Evolutionary conservation across 2,329 filamentous ascomycete genomes (phyloP).

Genomic region (Westerdykella sp.): DNA sequence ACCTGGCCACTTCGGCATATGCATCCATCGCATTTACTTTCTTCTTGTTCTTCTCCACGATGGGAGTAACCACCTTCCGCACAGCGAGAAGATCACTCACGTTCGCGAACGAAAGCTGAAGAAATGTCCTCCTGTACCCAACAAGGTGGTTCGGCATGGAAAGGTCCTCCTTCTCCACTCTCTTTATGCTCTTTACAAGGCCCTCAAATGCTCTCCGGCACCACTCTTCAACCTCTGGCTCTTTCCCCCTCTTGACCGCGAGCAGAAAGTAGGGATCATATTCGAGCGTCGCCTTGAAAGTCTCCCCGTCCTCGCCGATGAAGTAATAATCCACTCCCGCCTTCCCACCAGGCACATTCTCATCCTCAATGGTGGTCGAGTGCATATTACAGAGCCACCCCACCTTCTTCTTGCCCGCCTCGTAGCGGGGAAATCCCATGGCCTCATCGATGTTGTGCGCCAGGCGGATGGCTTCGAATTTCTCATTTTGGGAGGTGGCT

Average conservation of each 20-base stretch:
- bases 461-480: conserved; percentile 75
- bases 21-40: conserved; percentile 96
- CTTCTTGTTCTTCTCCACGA: conserved; percentile 95
- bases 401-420: conserved; percentile 74
- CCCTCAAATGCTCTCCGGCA: conserved; percentile 72
- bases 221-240: conserved; percentile 96
- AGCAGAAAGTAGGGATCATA: conserved; percentile 97
- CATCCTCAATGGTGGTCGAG: conserved; percentile 77
- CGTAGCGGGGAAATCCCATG: conserved; percentile 90
- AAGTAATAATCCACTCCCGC: conserved; percentile 97
- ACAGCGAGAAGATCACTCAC: conserved; percentile 81
- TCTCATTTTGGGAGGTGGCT: conserved; percentile 86
- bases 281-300: conserved; percentile 93
- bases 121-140: conserved; percentile 80
- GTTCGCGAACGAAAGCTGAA: conserved; percentile 82
- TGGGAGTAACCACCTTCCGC: conserved; percentile 73
- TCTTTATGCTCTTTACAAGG: conserved; percentile 68
- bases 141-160: conserved; percentile 92
- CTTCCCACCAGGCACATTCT: conserved; percentile 74
- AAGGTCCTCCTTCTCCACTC: conserved; percentile 86
- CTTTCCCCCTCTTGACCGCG: conserved; percentile 78
- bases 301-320: conserved; percentile 65
- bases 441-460: conserved; percentile 87
- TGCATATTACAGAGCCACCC: conserved; percentile 97
- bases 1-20: conserved; percentile 93